Percentiles rank a stretch among this genome's conserved stretches.
Evolutionary conservation across 208 protist genomes (phyloP).

Genomic region (Angomonas ambiguus): DNA sequence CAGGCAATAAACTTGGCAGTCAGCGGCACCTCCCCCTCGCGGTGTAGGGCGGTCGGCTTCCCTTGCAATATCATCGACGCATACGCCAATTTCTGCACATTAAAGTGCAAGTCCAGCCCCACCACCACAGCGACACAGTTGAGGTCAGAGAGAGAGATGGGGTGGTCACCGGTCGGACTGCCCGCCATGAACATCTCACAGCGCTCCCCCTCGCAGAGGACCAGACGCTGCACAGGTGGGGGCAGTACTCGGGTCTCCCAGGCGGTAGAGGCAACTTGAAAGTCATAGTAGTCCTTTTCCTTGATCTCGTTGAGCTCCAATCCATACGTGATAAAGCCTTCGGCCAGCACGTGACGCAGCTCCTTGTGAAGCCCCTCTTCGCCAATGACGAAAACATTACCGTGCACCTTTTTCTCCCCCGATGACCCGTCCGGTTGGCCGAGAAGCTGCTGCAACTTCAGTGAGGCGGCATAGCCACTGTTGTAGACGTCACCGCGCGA

Average conservation of each 20-base stretch:
- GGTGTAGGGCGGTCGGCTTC: not conserved
- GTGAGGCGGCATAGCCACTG: conserved; percentile 59
- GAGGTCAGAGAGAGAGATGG: conserved; percentile 53
- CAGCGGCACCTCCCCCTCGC: not conserved
- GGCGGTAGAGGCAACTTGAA: conserved; percentile 15
- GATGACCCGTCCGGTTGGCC: conserved; percentile 6
- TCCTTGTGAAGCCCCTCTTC: conserved; percentile 69
- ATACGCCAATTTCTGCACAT: conserved; percentile 50
- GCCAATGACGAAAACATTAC: conserved; percentile 69
- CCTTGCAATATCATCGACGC: conserved; percentile 43
- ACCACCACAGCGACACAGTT: conserved; percentile 52
- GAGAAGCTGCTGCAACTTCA: conserved; percentile 35
- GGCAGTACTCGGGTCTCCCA: conserved; percentile 38
- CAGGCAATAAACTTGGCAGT: conserved; percentile 52
- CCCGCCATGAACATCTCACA: conserved; percentile 22
- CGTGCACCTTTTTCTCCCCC: conserved; percentile 33
- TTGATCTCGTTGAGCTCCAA: conserved; percentile 54
- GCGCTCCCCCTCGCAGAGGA: conserved; percentile 26
- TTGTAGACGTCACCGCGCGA: conserved; percentile 51
- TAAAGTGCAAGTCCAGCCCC: conserved; percentile 65
- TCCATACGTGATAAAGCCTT: conserved; percentile 68
- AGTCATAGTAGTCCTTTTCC: conserved; percentile 36
- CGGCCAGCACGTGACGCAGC: conserved; percentile 46
- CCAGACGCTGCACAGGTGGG: conserved; percentile 29
- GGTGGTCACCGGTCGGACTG: conserved; percentile 5